Evolutionary conservation across 31 red algal species (phyloP).

Genomic region (Asparagopsis taxiformis): DNA sequence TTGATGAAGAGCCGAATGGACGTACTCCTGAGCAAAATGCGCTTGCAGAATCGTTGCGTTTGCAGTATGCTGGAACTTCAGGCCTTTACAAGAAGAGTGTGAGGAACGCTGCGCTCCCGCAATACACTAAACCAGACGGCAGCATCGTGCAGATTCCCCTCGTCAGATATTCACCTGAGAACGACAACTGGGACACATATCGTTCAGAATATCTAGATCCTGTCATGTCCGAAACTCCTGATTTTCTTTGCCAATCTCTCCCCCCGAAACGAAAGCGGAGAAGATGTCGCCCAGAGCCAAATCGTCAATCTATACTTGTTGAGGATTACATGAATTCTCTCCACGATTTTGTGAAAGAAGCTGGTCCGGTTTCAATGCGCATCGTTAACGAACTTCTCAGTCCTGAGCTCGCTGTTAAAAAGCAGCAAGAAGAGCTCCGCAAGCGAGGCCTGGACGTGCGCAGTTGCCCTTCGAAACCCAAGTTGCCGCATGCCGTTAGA

Average conservation of each 20-base stretch:
- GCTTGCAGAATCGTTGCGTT: slow-evolving; percentile 40
- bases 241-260: slow-evolving; percentile 31
- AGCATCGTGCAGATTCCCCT: slow-evolving; percentile 42
- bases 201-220: slow-evolving; percentile 8
- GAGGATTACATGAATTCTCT: slow-evolving; percentile 58
- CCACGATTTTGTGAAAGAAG: slow-evolving; percentile 46
- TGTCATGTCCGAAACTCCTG: slow-evolving; percentile 11
- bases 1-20: slow-evolving; percentile 34
- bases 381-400: slow-evolving; percentile 61
- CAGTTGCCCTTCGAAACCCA: no score
- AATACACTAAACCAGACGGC: slow-evolving; percentile 61
- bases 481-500: no score
- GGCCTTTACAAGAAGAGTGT: slow-evolving; percentile 45
- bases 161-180: slow-evolving; percentile 24
- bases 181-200: slow-evolving; percentile 24
- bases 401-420: slow-evolving; percentile 46
- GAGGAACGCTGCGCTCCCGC: slow-evolving; percentile 36
- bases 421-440: slow-evolving; percentile 36
- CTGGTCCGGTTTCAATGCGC: slow-evolving; percentile 17
- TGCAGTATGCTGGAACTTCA: slow-evolving; percentile 64
- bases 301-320: slow-evolving; percentile 26
- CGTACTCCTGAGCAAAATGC: slow-evolving; percentile 52
- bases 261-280: slow-evolving; percentile 5
- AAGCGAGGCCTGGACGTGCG: slow-evolving; percentile 11
- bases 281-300: slow-evolving; percentile 23